Percentiles rank a stretch among this genome's conserved stretches.
Conservation (phyloP, 805 yeast species). For the Metschnikowia picachoensis region DNA sequence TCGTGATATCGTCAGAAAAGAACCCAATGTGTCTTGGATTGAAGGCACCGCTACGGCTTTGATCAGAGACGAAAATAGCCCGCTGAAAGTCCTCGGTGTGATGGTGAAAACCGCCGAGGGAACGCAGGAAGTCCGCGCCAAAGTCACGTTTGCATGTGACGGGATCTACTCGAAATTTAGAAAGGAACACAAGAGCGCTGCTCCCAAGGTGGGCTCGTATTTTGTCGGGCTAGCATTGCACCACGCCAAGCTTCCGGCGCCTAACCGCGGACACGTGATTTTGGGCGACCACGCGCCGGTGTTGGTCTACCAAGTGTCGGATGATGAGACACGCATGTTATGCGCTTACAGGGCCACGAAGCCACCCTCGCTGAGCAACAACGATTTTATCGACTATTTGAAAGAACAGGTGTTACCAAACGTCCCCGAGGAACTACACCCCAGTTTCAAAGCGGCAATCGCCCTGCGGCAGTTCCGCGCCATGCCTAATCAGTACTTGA, state of each 20-base stretch:
- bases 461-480: slow-evolving; percentile 54
- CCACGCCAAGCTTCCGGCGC: slow-evolving; percentile 71
- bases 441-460: slow-evolving; percentile 68
- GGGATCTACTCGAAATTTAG: slow-evolving; percentile 94
- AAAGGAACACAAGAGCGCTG: slow-evolving; percentile 58
- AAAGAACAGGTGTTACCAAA: slow-evolving; percentile 55
- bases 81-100: slow-evolving; percentile 68
- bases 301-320: slow-evolving; percentile 80
- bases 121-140: slow-evolving; percentile 43
- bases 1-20: slow-evolving; percentile 62
- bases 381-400: slow-evolving; percentile 61
- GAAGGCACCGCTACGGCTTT: slow-evolving; percentile 81
- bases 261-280: slow-evolving; percentile 84
- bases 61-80: slow-evolving; percentile 48
- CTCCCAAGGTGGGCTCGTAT: slow-evolving; percentile 72
- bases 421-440: slow-evolving; percentile 60
- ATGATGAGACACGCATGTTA: slow-evolving; percentile 77
- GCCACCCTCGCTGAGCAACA: slow-evolving; percentile 61
- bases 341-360: slow-evolving; percentile 78
- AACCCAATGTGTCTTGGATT: slow-evolving; percentile 69
- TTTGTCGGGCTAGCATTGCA: slow-evolving; percentile 79
- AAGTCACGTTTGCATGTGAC: slow-evolving; percentile 77
- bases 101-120: slow-evolving; percentile 46
- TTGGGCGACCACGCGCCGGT: slow-evolving; percentile 86
- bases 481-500: slow-evolving; percentile 91